phyloP scores from a whole-genome alignment of 495 filamentous ascomycete species.

The Podospora australis region DNA sequence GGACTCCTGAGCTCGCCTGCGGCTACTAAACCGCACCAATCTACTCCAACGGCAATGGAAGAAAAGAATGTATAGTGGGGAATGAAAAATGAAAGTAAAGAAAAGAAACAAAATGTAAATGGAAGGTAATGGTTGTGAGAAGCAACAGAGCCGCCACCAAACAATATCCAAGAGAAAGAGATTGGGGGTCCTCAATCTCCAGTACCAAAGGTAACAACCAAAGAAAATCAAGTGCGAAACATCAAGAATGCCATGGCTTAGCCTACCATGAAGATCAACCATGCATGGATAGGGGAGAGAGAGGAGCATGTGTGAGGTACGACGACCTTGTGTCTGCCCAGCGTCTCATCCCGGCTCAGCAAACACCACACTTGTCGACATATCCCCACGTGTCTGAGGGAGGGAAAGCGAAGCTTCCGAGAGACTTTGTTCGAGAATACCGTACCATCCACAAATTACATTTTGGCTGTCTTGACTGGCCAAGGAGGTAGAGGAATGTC shows the following conservation, averaged over 20 bases:
- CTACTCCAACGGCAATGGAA: slow-evolving; percentile 2
- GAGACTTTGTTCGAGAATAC: too few species aligned
- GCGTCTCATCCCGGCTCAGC: slow-evolving; percentile 16
- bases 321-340: background rate
- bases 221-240: slow-evolving; percentile 13
- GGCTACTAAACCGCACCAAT: background rate
- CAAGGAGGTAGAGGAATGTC: too few species aligned
- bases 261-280: too few species aligned
- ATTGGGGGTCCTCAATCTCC: slow-evolving; percentile 11
- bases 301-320: background rate
- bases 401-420: too few species aligned
- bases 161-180: too few species aligned
- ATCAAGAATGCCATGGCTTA: slow-evolving; percentile 1
- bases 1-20: slow-evolving; percentile 12
- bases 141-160: slow-evolving; percentile 1
- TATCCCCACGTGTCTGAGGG: too few species aligned
- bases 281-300: too few species aligned
- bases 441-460: too few species aligned
- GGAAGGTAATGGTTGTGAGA: too few species aligned
- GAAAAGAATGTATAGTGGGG: slow-evolving; percentile 1
- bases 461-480: too few species aligned
- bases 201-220: slow-evolving; percentile 7
- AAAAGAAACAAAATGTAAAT: slow-evolving; percentile 6
- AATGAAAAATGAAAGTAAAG: slow-evolving; percentile 6
- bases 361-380: too few species aligned